Evolutionary conservation across 352 stramenopile species (phyloP), one percentile per base, ranked within the genome.

Genomic region (Phytophthora pisi): DNA sequence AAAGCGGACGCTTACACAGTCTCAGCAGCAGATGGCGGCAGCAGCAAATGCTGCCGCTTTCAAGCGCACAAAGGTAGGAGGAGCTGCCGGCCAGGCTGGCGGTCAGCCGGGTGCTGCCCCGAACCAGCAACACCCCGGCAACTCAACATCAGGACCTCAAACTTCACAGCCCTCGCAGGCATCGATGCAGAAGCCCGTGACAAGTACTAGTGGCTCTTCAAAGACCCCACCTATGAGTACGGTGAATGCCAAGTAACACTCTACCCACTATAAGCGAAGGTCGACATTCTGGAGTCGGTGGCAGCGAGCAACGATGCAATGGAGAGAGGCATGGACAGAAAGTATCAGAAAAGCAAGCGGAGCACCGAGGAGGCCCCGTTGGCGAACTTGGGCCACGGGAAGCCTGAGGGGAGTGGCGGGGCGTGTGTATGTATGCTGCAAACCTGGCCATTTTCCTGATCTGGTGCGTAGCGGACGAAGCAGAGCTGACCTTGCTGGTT

Each of bases 171-270:
- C 83, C 1, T 81, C 75, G 23, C 81, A 88, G 63, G 55, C 82
- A 36, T 63, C 68, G 28, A 89, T 93, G 78, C 84, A 88, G 64
- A 94, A 94, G 66, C 76, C 85, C 56, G 81, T 84, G 46, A 73
- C 80, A 76, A 83, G 84, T 69, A 67, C 76, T 52, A 80, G 81
- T 75, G 84, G 82, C 63, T 88, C 86, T 49, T 91, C 83, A 53
- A 95, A 95, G 80, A 92, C 86, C 68, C 86, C 86, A 70, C 85
- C 86, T 54, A 91, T 95, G 84, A 91, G 86, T 82, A 86, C 86
- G 74, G 86, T 95, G 57, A 95, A 95, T 81, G 86, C 86, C 79
- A 95, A 95, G 78, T 95, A 95, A 77, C 49, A 66, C 43, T 63
- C 47, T 56, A 51, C 55, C 51, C 31, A 64, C 57, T 79, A 77